Evolutionary conservation across 2,329 filamentous ascomycete species (phyloP).

Genomic region (Penicillium occitanis): DNA sequence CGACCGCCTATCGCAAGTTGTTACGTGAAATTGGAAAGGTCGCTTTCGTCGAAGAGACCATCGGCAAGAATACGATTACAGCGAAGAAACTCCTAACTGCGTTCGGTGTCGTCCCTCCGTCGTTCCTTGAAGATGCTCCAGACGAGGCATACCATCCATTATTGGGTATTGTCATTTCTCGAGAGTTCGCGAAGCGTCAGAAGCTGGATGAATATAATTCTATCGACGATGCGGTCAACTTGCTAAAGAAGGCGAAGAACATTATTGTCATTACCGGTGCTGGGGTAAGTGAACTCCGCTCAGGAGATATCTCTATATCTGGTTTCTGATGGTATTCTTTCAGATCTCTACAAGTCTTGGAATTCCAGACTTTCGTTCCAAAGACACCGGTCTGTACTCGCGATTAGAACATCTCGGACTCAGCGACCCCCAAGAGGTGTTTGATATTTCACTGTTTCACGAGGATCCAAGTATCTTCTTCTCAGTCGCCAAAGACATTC

Average conservation of each 20-base stretch:
- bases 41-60: slow-evolving; percentile 71
- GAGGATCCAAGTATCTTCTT: slow-evolving; percentile 90
- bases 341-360: slow-evolving; percentile 90
- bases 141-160: slow-evolving; percentile 75
- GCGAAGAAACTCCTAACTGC: slow-evolving; percentile 83
- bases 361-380: slow-evolving; percentile 95
- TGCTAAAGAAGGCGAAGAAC: slow-evolving; percentile 73
- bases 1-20: slow-evolving; percentile 65
- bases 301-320: neutral
- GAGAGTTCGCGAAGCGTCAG: slow-evolving; percentile 76
- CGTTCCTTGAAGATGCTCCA: slow-evolving; percentile 68
- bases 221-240: slow-evolving; percentile 77
- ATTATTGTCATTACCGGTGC: slow-evolving; percentile 94
- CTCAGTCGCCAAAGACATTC: slow-evolving; percentile 82
- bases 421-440: slow-evolving; percentile 88
- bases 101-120: slow-evolving; percentile 73
- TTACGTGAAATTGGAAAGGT: slow-evolving; percentile 75
- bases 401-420: slow-evolving; percentile 75
- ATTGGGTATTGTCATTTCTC: slow-evolving; percentile 72
- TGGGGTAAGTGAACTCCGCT: slow-evolving; percentile 52
- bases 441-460: slow-evolving; percentile 84
- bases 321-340: neutral
- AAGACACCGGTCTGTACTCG: slow-evolving; percentile 87
- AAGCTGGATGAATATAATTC: slow-evolving; percentile 80
- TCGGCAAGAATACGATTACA: slow-evolving; percentile 67